Percentiles rank a stretch among this genome's conserved stretches.
These are phyloP conservation scores for Cochlearia excelsa DNA, from an alignment of 345 rosid genomes.

Conservation along the genomic window DNA sequence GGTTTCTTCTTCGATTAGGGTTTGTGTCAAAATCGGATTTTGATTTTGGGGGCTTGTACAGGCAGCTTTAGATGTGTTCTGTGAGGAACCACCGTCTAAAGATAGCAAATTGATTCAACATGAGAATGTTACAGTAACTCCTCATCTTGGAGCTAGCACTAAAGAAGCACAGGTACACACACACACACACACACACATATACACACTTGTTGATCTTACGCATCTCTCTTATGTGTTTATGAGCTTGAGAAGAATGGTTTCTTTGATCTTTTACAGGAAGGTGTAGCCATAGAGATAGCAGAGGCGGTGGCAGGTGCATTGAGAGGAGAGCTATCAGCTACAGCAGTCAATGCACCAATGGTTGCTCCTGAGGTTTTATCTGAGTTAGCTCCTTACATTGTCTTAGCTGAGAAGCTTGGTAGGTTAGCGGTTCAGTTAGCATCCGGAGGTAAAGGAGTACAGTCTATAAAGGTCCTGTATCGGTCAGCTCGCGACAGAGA, in stretches of 20 bases:
- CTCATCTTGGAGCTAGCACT: conserved; percentile 93
- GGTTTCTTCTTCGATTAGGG: neutral
- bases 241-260: neutral
- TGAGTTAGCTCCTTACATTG: conserved; percentile 63
- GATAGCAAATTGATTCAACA: conserved; percentile 67
- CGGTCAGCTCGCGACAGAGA: conserved; percentile 57
- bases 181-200: neutral
- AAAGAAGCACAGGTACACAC: conserved; percentile 74
- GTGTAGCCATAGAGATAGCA: conserved; percentile 85
- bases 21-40: neutral
- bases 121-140: conserved; percentile 68
- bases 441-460: conserved; percentile 65
- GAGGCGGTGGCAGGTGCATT: conserved; percentile 86
- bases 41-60: conserved; percentile 18
- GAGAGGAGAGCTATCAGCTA: conserved; percentile 70
- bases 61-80: conserved; percentile 88
- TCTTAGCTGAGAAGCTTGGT: conserved; percentile 74
- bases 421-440: conserved; percentile 74
- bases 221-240: neutral
- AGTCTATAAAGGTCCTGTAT: conserved; percentile 60
- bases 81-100: conserved; percentile 59
- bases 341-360: conserved; percentile 90
- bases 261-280: conserved; percentile 47
- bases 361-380: conserved; percentile 61
- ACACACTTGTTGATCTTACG: neutral